Evolutionary conservation across 2,329 filamentous ascomycete genomes (phyloP).

Genomic region (Stagonosporopsis vannaccii): DNA sequence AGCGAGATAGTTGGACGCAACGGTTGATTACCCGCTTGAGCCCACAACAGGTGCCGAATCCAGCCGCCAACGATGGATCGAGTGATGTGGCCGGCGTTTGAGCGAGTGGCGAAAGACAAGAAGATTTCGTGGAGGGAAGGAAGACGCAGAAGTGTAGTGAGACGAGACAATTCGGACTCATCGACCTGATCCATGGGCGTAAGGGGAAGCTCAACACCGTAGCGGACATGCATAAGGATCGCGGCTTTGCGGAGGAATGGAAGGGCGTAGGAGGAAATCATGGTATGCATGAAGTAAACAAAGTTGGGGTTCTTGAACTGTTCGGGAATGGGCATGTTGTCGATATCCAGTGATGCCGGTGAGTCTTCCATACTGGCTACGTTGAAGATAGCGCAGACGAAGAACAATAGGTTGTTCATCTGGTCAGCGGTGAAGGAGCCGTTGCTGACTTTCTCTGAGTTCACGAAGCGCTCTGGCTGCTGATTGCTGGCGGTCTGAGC

Average conservation of each 20-base stretch:
- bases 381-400: slow-evolving; percentile 44
- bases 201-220: slow-evolving; percentile 85
- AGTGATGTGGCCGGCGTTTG: slow-evolving; percentile 46
- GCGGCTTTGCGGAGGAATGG: slow-evolving; percentile 85
- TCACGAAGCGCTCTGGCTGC: slow-evolving; percentile 35
- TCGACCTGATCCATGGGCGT: slow-evolving; percentile 63
- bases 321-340: slow-evolving; percentile 33
- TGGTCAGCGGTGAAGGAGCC: slow-evolving; percentile 35
- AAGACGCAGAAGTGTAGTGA: slow-evolving; percentile 77
- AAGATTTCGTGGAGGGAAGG: slow-evolving; percentile 84
- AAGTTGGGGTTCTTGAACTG: slow-evolving; percentile 41
- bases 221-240: slow-evolving; percentile 85
- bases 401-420: slow-evolving; percentile 40
- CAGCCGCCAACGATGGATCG: slow-evolving; percentile 69
- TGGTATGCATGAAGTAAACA: slow-evolving; percentile 46
- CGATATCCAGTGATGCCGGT: slow-evolving; percentile 32
- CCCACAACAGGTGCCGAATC: slow-evolving; percentile 69
- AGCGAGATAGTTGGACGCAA: slow-evolving; percentile 57
- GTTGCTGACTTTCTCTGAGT: slow-evolving; percentile 33
- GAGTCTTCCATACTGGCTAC: slow-evolving; percentile 34
- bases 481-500: slow-evolving; percentile 26
- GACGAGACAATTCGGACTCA: slow-evolving; percentile 79
- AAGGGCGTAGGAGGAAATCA: slow-evolving; percentile 82
- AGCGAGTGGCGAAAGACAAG: slow-evolving; percentile 57
- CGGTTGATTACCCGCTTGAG: slow-evolving; percentile 49